A percentile compares a stretch with the other conserved stretches of the same genome.
phyloP scores from a whole-genome alignment of 495 filamentous ascomycete species.

The Aspergillus cavernicola region DNA sequence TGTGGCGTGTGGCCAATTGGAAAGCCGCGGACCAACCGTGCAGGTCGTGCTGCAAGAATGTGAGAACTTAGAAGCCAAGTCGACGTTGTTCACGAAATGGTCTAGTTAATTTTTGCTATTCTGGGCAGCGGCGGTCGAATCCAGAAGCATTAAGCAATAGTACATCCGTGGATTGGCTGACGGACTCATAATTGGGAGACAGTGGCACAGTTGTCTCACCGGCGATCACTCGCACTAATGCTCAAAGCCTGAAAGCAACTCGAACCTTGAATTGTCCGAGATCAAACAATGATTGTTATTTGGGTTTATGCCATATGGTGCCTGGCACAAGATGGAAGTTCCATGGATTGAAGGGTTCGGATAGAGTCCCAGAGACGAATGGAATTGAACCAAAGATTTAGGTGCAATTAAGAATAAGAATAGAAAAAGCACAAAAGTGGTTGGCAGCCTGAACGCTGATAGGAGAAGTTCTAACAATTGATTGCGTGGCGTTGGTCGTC shows the following conservation, averaged over 20 bases:
- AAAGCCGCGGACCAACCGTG: not conserved
- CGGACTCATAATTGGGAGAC: not conserved
- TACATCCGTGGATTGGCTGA: not conserved
- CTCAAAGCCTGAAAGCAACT: too few species aligned
- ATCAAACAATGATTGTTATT: too few species aligned
- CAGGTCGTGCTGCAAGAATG: not conserved
- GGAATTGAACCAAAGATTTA: too few species aligned
- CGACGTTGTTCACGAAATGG: too few species aligned
- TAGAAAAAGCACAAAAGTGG: too few species aligned
- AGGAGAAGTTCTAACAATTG: constrained; percentile 16
- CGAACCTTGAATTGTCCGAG: too few species aligned
- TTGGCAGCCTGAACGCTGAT: too few species aligned
- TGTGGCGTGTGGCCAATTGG: constrained; percentile 3
- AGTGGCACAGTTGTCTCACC: constrained; percentile 7
- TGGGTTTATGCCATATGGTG: not conserved
- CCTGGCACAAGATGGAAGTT: not conserved
- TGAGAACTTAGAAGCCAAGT: too few species aligned
- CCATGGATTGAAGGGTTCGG: not conserved
- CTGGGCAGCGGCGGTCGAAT: not conserved
- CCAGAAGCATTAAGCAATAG: not conserved
- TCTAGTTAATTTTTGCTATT: not conserved
- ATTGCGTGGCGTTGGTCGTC: constrained; percentile 35
- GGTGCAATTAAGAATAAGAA: too few species aligned
- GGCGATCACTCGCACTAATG: constrained; percentile 3
- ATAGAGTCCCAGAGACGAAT: too few species aligned